These are phyloP conservation scores for Aspergillus ruber DNA, from an alignment of 2,329 filamentous ascomycete species.

Conservation along the genomic window DNA sequence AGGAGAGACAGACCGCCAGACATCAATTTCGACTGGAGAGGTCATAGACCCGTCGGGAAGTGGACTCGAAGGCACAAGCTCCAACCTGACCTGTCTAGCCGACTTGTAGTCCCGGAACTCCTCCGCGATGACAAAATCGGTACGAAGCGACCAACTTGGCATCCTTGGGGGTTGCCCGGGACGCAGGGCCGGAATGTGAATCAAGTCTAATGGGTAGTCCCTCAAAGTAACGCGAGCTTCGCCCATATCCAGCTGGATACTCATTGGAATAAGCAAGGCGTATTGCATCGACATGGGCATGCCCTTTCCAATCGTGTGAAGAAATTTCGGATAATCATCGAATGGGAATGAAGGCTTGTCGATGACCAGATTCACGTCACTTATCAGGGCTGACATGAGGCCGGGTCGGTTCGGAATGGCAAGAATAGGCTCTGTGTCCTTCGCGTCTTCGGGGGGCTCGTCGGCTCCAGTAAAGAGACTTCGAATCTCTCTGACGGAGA, in stretches of 20 bases:
- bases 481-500: slow-evolving; percentile 71
- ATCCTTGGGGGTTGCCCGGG: slow-evolving; percentile 70
- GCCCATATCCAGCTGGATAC: slow-evolving; percentile 80
- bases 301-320: slow-evolving; percentile 89
- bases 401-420: slow-evolving; percentile 79
- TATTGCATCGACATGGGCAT: slow-evolving; percentile 92
- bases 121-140: slow-evolving; percentile 93
- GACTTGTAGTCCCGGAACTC: slow-evolving; percentile 80
- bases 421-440: slow-evolving; percentile 78
- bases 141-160: slow-evolving; percentile 74
- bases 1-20: slow-evolving; percentile 83
- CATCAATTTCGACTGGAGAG: slow-evolving; percentile 72
- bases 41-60: slow-evolving; percentile 50
- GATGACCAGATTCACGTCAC: slow-evolving; percentile 74
- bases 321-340: slow-evolving; percentile 71
- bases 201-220: slow-evolving; percentile 85
- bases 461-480: slow-evolving; percentile 76
- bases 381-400: slow-evolving; percentile 72
- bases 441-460: slow-evolving; percentile 70
- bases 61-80: slow-evolving; percentile 69
- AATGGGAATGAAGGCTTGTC: slow-evolving; percentile 92
- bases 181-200: slow-evolving; percentile 82
- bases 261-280: slow-evolving; percentile 81
- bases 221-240: slow-evolving; percentile 80
- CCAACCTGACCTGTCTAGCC: slow-evolving; percentile 70